Conservation (phyloP, 805 yeast genomes). For the Kodamaea jinghongensis region DNA sequence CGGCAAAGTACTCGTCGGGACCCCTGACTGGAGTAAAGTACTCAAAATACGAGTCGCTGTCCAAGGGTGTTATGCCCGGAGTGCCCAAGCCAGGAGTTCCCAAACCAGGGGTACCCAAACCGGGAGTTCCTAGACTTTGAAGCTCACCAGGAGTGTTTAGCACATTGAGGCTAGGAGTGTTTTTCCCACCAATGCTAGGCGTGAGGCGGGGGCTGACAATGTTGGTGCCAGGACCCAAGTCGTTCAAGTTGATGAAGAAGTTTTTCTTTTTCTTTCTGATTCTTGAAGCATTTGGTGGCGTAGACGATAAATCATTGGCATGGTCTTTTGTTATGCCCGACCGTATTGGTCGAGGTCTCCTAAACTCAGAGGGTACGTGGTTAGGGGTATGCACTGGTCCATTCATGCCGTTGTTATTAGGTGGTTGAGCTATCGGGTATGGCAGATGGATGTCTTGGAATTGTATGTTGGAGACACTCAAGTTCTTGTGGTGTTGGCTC, state of each 20-base stretch:
- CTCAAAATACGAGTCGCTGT: no score
- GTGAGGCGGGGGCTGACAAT: constrained; percentile 7
- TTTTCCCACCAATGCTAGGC: constrained; percentile 1
- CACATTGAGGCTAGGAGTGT: neutral
- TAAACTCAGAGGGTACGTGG: neutral
- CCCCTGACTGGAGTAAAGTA: no score
- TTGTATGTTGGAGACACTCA: constrained; percentile 1
- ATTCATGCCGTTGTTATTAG: constrained; percentile 1
- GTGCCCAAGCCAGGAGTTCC: no score
- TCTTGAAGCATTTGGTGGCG: neutral
- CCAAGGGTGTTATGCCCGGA: no score
- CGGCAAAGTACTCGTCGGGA: no score
- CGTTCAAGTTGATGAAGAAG: constrained; percentile 14
- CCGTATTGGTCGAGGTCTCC: constrained; percentile 4
- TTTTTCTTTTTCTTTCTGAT: constrained; percentile 2
- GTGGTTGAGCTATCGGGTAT: constrained; percentile 8
- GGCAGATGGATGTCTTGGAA: neutral
- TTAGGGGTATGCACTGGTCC: no score
- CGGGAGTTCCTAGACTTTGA: constrained; percentile 6
- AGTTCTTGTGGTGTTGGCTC: constrained; percentile 6
- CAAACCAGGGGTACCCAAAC: neutral
- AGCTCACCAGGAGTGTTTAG: constrained; percentile 5
- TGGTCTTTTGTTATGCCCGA: constrained; percentile 1
- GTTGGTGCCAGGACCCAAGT: constrained; percentile 8
- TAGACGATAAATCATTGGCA: neutral